Conservation (phyloP, 2,329 filamentous ascomycete genomes). For the Clonostachys rosea region DNA sequence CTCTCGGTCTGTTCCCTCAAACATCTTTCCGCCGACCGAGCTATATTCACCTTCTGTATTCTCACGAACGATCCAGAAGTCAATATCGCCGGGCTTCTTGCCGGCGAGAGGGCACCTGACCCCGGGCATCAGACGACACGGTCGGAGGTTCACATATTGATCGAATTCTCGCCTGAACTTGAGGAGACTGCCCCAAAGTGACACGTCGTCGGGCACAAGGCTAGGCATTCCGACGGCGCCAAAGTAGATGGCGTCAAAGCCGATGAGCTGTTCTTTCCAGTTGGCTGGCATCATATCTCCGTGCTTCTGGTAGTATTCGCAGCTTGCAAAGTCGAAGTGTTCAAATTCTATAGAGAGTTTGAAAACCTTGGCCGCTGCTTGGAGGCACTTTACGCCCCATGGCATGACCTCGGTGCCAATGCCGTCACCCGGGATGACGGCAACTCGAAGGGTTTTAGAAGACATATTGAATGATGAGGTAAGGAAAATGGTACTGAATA, state of each 20-base stretch:
- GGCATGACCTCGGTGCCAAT: conserved; percentile 66
- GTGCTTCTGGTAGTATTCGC: conserved; percentile 47
- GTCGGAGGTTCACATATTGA: conserved; percentile 65
- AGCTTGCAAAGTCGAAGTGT: conserved; percentile 62
- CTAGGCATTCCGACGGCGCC: conserved; percentile 57
- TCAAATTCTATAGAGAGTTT: conserved; percentile 52
- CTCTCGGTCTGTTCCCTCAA: conserved; percentile 55
- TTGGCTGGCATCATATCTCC: conserved; percentile 35
- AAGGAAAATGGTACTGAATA: neutral
- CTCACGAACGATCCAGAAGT: conserved; percentile 64
- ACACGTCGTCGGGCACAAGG: conserved; percentile 59
- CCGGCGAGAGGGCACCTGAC: conserved; percentile 51
- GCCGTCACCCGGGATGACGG: conserved; percentile 65
- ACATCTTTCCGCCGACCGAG: conserved; percentile 59
- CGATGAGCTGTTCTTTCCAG: conserved; percentile 47
- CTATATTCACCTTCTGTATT: conserved; percentile 67
- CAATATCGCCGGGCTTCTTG: conserved; percentile 51
- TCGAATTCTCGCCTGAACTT: conserved; percentile 64
- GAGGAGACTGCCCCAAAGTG: conserved; percentile 62
- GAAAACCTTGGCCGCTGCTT: conserved; percentile 42
- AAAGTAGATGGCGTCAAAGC: conserved; percentile 63
- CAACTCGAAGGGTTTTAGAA: conserved; percentile 33
- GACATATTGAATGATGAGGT: conserved; percentile 25
- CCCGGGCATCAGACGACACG: conserved; percentile 56
- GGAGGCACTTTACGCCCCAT: conserved; percentile 56